These are phyloP conservation scores for Aspergillus felis DNA, from an alignment of 2,329 filamentous ascomycete genomes.

Conservation along the genomic window DNA sequence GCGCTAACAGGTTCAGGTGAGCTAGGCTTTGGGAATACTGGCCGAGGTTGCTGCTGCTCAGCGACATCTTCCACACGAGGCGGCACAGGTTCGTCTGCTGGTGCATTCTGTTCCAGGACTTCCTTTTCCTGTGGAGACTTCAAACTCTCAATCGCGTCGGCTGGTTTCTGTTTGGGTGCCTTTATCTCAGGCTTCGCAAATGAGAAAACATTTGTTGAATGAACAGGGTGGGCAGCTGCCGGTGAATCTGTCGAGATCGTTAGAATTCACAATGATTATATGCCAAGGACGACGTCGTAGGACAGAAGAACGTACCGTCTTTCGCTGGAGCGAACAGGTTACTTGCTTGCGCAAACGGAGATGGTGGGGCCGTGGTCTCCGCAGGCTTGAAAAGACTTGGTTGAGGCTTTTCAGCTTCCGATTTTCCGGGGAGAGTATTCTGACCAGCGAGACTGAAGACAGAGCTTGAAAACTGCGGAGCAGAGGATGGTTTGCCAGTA, in stretches of 20 bases:
- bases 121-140: not conserved
- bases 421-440: not conserved
- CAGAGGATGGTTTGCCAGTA: constrained; percentile 5
- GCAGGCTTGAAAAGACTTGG: not conserved
- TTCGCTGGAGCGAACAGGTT: constrained; percentile 6
- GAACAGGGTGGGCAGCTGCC: not conserved
- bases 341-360: constrained; percentile 1
- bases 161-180: not conserved
- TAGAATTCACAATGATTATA: not conserved
- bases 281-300: not conserved
- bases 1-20: not conserved
- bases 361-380: not conserved
- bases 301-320: constrained; percentile 9
- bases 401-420: not conserved
- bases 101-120: not conserved
- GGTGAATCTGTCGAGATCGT: not conserved
- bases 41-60: not conserved
- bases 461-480: constrained; percentile 1
- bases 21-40: not conserved
- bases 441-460: constrained; percentile 8
- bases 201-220: not conserved
- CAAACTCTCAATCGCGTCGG: not conserved
- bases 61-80: not conserved
- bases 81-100: not conserved
- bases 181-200: not conserved